Conservation (phyloP, 345 rosid genomes). For the Stellera chamaejasme region DNA sequence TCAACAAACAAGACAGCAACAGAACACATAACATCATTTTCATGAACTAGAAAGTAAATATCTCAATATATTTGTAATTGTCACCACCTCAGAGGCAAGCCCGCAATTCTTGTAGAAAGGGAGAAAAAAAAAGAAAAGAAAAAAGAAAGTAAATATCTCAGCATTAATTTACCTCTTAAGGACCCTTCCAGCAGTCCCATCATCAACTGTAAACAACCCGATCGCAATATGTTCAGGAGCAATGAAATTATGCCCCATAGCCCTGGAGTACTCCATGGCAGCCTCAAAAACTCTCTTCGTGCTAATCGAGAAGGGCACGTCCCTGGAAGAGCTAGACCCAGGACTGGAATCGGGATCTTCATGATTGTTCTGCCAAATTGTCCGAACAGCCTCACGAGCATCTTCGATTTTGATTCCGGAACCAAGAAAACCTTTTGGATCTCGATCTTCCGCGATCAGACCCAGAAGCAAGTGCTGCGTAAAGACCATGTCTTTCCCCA, state of each 20-base stretch:
- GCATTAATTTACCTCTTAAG: conserved; percentile 52
- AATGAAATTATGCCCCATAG: conserved; percentile 71
- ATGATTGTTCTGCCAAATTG: conserved; percentile 44
- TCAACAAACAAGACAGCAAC: background rate
- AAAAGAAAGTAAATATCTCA: background rate
- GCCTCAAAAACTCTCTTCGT: conserved; percentile 92
- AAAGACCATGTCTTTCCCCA: conserved; percentile 81
- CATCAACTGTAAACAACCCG: conserved; percentile 84
- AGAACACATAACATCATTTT: background rate
- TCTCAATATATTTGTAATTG: too few relatives aligned
- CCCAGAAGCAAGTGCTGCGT: conserved; percentile 81
- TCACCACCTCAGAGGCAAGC: too few relatives aligned
- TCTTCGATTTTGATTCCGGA: conserved; percentile 56
- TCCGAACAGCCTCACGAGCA: conserved; percentile 65
- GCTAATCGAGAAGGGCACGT: conserved; percentile 68
- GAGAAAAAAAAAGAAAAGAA: too few relatives aligned
- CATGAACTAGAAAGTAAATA: background rate
- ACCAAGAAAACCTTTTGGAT: conserved; percentile 76
- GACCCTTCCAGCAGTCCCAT: conserved; percentile 76
- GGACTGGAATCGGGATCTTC: conserved; percentile 10
- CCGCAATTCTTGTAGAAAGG: too few relatives aligned
- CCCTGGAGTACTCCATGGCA: conserved; percentile 89
- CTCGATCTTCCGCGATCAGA: conserved; percentile 67
- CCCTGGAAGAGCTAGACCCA: conserved; percentile 24
- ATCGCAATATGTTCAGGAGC: conserved; percentile 91